A percentile compares a stretch with the other conserved stretches of the same genome.
phyloP scores from a whole-genome alignment of 2,329 filamentous ascomycete species.

The Curvularia sp. region DNA sequence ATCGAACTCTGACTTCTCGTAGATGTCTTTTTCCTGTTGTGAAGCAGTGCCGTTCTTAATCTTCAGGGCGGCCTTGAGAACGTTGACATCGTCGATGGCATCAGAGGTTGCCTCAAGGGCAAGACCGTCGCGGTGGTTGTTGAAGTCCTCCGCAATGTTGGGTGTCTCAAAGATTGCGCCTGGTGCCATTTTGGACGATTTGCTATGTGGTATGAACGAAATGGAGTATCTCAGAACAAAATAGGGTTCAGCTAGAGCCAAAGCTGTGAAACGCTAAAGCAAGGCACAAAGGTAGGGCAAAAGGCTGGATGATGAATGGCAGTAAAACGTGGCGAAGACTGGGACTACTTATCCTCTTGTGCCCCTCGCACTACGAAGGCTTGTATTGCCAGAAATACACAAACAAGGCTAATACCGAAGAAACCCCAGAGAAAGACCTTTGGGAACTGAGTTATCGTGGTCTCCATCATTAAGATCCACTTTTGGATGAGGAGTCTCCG shows the following conservation, averaged over 20 bases:
- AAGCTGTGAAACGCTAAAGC: conserved; percentile 6
- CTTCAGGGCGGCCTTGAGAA: conserved; percentile 63
- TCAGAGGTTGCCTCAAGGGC: conserved; percentile 66
- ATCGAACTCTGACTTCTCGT: conserved; percentile 71
- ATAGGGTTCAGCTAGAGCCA: not conserved
- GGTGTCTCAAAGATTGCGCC: conserved; percentile 53
- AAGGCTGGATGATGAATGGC: conserved; percentile 12
- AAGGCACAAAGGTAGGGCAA: conserved; percentile 4
- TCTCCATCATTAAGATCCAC: conserved; percentile 31
- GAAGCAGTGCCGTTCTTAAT: conserved; percentile 56
- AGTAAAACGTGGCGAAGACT: conserved; percentile 14
- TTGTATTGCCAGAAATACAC: conserved; percentile 16
- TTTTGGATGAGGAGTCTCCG: conserved; percentile 21
- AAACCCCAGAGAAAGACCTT: conserved; percentile 31
- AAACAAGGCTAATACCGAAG: conserved; percentile 19
- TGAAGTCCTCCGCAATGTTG: conserved; percentile 53
- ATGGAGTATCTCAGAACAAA: conserved; percentile 30
- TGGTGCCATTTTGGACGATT: conserved; percentile 53
- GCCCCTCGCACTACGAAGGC: conserved; percentile 13
- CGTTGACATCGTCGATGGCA: conserved; percentile 66
- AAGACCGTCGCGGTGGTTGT: conserved; percentile 61
- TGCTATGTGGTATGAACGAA: conserved; percentile 2
- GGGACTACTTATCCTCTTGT: conserved; percentile 34
- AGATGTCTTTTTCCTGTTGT: conserved; percentile 57
- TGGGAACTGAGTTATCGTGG: conserved; percentile 24